Evolutionary conservation across 2,329 filamentous ascomycete species (phyloP), one percentile per base, ranked within the genome.

Genomic region (Neopestalotiopsis rosae): DNA sequence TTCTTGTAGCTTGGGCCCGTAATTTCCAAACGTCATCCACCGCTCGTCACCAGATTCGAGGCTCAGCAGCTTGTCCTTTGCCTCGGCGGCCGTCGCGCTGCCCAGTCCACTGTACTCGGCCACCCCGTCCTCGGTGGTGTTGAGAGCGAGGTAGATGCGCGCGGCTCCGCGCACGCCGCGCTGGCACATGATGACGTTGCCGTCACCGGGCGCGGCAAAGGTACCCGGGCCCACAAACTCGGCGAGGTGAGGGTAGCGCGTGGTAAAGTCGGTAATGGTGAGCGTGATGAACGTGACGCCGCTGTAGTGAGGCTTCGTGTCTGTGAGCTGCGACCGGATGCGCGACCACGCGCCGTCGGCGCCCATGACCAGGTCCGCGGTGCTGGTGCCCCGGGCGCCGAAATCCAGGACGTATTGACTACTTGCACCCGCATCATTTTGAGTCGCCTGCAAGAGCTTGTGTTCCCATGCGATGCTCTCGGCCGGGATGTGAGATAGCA

Each of bases 281-380:
- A 67, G 38, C n/a, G 38, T 63, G 17, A 62, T 56, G 14, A 49
- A 42, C 2, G 38, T 38, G 14, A 62, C 20, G 14, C 66, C 66
- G 24, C 40, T 62, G 56, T 62, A 67, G 17, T 56, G 24, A 20
- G 66, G 66, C 28, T 52, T 61, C 57, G 20, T 56, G 28, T 67
- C 38, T 10, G 66, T 49, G 78, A 70, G 40, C 61, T 68, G 42
- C 6, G 65, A 57, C 30, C 80, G 75, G 24, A 81, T 76, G 71
- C 76, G 79, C 49, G 74, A 76, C 77, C 78, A 82, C 1, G 79
- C 79, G 4, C 81, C 81, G 71, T 80, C 79, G 1, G 78, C 78
- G 9, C 81, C 81, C 45, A 82, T 75, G 9, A 80, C 72, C 12
- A 82, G 72, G 38, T 81, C 78, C 65, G 72, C 74, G 6, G 65